Evolutionary conservation across 179 eudicot genomes (phyloP).

Genomic region (Silene coronaria): DNA sequence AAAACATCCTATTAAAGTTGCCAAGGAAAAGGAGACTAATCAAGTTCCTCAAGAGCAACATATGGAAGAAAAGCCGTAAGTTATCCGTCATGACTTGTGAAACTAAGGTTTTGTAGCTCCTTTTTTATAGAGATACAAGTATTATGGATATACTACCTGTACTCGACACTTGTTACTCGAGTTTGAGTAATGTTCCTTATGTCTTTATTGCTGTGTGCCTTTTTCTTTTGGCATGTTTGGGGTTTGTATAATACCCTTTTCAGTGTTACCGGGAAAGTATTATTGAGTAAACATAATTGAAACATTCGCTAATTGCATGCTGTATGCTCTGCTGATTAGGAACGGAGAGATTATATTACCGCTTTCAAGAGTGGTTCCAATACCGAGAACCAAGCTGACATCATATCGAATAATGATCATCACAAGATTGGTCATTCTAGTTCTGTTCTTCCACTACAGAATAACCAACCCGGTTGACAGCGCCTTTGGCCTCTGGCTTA

Average conservation of each 20-base stretch:
- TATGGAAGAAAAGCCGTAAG: constrained; percentile 81
- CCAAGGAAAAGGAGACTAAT: constrained; percentile 53
- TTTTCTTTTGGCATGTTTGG: background rate
- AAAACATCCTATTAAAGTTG: constrained; percentile 36
- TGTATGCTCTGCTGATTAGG: constrained; percentile 22
- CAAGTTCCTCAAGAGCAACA: constrained; percentile 63
- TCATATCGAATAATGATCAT: constrained; percentile 47
- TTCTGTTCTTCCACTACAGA: constrained; percentile 45
- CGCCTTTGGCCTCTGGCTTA: constrained; percentile 48
- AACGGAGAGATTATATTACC: constrained; percentile 29
- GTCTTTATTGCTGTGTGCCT: background rate
- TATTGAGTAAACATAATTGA: background rate
- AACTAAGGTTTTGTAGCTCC: background rate
- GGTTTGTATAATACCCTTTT: background rate
- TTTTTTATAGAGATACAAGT: no score
- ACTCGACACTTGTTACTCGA: no score
- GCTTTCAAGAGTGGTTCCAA: constrained; percentile 41
- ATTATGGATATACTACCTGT: no score
- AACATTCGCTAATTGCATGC: constrained; percentile 6
- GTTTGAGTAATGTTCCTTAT: no score
- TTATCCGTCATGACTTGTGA: background rate
- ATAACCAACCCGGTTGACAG: constrained; percentile 45
- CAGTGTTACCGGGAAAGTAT: background rate
- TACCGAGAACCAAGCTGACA: constrained; percentile 41
- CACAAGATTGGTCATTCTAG: constrained; percentile 34